Percentiles rank a stretch among this genome's conserved stretches.
Conservation (phyloP, 2,329 filamentous ascomycete genomes). For the Venturiaceae sp. region DNA sequence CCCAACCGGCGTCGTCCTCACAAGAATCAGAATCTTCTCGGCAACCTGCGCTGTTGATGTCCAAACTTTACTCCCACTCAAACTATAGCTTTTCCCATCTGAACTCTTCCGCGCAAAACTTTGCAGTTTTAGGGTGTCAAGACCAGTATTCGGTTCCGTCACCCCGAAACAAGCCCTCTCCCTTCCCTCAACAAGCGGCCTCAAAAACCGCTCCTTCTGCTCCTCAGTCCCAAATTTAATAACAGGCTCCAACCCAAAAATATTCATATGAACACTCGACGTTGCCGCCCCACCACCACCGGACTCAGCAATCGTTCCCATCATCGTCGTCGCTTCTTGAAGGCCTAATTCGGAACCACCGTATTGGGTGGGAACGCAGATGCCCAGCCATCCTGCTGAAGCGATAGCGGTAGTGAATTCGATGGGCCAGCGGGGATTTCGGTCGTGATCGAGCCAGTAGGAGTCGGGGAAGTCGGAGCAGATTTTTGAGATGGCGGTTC, state of each 20-base stretch:
- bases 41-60: constrained; percentile 36
- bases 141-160: constrained; percentile 33
- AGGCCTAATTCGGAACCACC: constrained; percentile 32
- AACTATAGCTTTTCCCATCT: constrained; percentile 24
- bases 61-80: constrained; percentile 35
- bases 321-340: constrained; percentile 35
- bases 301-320: constrained; percentile 37
- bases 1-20: constrained; percentile 30
- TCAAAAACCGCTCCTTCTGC: constrained; percentile 30
- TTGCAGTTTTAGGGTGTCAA: constrained; percentile 32
- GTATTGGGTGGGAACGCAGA: constrained; percentile 32
- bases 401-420: constrained; percentile 32
- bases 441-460: constrained; percentile 33
- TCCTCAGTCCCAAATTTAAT: constrained; percentile 33
- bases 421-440: constrained; percentile 25
- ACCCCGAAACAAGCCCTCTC: constrained; percentile 34
- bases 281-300: constrained; percentile 34
- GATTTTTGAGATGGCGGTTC: constrained; percentile 33
- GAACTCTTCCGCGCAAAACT: constrained; percentile 18
- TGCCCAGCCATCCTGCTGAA: constrained; percentile 33
- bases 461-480: constrained; percentile 30
- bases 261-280: constrained; percentile 37
- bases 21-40: constrained; percentile 33
- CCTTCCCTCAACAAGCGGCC: constrained; percentile 28
- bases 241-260: constrained; percentile 36